These are phyloP conservation scores for Grammothele lineata DNA, from an alignment of 768 basidiomycete genomes.

Conservation along the genomic window DNA sequence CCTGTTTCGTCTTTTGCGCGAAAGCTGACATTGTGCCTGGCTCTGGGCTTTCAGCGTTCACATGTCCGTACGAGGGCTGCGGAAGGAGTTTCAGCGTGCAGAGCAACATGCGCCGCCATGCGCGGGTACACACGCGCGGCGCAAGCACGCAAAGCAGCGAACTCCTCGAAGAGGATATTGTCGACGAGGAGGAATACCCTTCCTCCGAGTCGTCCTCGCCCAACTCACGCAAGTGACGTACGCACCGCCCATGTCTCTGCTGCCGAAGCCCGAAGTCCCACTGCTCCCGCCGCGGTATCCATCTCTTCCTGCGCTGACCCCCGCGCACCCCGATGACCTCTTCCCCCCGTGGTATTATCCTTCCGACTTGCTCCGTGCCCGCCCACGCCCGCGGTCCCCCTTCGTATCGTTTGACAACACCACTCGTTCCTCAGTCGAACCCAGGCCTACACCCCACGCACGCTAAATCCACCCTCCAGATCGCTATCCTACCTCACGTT, in stretches of 20 bases:
- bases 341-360: not conserved
- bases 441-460: no score
- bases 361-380: not conserved
- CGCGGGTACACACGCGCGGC: slow-evolving; percentile 57
- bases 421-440: no score
- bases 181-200: slow-evolving; percentile 27
- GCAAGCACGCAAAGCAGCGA: slow-evolving; percentile 16
- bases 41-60: slow-evolving; percentile 48
- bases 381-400: not conserved
- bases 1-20: not conserved
- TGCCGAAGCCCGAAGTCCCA: not conserved
- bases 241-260: not conserved
- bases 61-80: slow-evolving; percentile 70
- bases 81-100: slow-evolving; percentile 82
- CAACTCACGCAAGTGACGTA: slow-evolving; percentile 5
- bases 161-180: slow-evolving; percentile 41
- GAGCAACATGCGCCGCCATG: slow-evolving; percentile 86
- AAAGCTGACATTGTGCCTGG: slow-evolving; percentile 14
- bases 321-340: not conserved
- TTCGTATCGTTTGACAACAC: no score
- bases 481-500: slow-evolving; percentile 2
- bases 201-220: slow-evolving; percentile 13
- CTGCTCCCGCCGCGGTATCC: no score
- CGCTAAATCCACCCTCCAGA: no score
- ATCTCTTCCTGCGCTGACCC: no score